Evolutionary conservation across 495 filamentous ascomycete species (phyloP).

Genomic region (Hypoxylon intermedium): DNA sequence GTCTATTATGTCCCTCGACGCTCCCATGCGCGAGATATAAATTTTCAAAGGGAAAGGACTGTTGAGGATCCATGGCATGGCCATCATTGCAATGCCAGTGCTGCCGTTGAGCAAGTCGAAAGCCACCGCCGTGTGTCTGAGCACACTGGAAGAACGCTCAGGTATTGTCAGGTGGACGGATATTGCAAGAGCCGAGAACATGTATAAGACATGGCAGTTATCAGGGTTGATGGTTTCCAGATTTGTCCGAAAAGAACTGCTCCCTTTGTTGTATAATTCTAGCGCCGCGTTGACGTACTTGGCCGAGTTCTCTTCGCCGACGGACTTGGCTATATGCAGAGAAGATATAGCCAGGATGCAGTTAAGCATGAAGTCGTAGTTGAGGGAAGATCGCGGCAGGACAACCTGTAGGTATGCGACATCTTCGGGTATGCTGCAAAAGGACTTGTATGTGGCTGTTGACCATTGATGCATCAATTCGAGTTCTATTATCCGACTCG

Average conservation of each 20-base stretch:
- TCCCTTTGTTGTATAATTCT: conserved; percentile 44
- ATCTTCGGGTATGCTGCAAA: conserved; percentile 43
- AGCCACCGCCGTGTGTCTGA: conserved; percentile 34
- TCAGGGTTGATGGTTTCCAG: conserved; percentile 37
- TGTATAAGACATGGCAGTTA: conserved; percentile 41
- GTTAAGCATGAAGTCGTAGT: conserved; percentile 43
- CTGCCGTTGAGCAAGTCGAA: conserved; percentile 43
- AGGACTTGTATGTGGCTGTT: conserved; percentile 41
- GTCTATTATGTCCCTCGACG: conserved; percentile 32
- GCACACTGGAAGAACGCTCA: conserved; percentile 17
- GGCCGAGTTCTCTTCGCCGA: conserved; percentile 15
- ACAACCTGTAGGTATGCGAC: conserved; percentile 37
- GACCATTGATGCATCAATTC: conserved; percentile 50
- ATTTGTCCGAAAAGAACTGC: conserved; percentile 41
- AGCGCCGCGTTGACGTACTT: conserved; percentile 42
- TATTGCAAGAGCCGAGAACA: conserved; percentile 44
- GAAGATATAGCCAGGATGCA: conserved; percentile 45
- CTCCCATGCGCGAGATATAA: conserved; percentile 28
- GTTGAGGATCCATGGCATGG: conserved; percentile 38
- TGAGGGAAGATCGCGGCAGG: conserved; percentile 39
- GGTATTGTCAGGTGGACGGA: conserved; percentile 43
- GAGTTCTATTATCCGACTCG: conserved; percentile 41
- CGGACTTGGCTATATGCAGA: conserved; percentile 38
- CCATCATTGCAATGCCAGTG: conserved; percentile 33
- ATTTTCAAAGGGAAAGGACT: conserved; percentile 36